Conservation (phyloP, 1,284 basidiomycete species). For the Coniferiporia weirii region DNA sequence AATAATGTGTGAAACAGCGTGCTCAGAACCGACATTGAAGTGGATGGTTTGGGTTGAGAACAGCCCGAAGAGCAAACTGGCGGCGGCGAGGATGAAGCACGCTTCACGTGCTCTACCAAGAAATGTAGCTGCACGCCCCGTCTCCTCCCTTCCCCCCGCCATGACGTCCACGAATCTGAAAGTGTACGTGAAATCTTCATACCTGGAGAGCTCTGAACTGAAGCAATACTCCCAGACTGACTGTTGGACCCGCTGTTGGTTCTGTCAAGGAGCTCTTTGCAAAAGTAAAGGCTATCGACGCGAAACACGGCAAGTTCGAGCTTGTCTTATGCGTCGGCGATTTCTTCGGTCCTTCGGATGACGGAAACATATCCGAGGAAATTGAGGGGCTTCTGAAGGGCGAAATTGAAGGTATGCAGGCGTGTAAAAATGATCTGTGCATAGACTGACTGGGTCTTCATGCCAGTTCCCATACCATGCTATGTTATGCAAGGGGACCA, state of each 20-base stretch:
- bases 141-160: too few species aligned
- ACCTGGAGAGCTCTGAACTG: not conserved
- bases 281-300: slow-evolving; percentile 84
- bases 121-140: too few species aligned
- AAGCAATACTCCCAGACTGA: slow-evolving; percentile 48
- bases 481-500: slow-evolving; percentile 88
- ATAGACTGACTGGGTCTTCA: too few species aligned
- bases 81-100: too few species aligned
- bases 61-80: too few species aligned
- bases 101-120: too few species aligned
- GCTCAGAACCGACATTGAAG: slow-evolving; percentile 4
- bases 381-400: slow-evolving; percentile 58
- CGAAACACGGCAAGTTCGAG: slow-evolving; percentile 93
- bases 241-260: slow-evolving; percentile 83
- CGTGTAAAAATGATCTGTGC: too few species aligned
- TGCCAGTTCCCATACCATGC: slow-evolving; percentile 77
- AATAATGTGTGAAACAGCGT: slow-evolving; percentile 9
- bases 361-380: slow-evolving; percentile 45
- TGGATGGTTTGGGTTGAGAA: too few species aligned
- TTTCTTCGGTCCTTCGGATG: slow-evolving; percentile 71
- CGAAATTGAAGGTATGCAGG: slow-evolving; percentile 49
- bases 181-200: slow-evolving; percentile 6
- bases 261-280: slow-evolving; percentile 67
- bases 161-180: slow-evolving; percentile 9
- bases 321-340: slow-evolving; percentile 85